Evolutionary conservation across 805 yeast species (phyloP).

Genomic region (Starmerella stigmatis): DNA sequence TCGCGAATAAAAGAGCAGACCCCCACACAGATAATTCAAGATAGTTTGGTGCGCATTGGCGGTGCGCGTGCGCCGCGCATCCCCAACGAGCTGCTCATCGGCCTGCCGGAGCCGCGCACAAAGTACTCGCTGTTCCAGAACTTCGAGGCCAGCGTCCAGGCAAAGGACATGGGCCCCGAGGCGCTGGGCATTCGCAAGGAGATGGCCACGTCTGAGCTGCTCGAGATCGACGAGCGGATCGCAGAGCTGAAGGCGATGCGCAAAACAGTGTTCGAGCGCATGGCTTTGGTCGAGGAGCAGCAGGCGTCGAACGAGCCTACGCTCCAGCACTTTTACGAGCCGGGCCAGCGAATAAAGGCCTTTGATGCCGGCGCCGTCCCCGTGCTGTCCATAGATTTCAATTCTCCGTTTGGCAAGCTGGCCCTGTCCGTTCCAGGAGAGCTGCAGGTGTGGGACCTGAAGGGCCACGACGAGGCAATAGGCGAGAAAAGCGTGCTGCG

Average conservation of each 20-base stretch:
- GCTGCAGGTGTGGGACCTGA: conserved; percentile 31
- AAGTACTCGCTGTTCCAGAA: conserved; percentile 53
- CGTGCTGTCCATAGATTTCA: conserved; percentile 54
- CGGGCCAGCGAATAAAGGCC: conserved; percentile 45
- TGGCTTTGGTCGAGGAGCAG: conserved; percentile 51
- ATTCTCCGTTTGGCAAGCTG: conserved; percentile 61
- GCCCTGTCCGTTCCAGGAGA: conserved; percentile 73
- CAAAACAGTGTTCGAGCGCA: conserved; percentile 44
- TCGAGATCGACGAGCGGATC: conserved; percentile 51
- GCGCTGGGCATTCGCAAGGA: conserved; percentile 49
- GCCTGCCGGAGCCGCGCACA: conserved; percentile 37
- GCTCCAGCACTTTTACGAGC: conserved; percentile 50
- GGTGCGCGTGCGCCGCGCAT: conserved; percentile 40
- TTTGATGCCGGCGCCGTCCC: conserved; percentile 40
- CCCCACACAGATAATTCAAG: conserved; percentile 16
- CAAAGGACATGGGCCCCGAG: conserved; percentile 37
- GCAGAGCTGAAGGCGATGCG: conserved; percentile 43
- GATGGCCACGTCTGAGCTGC: conserved; percentile 51
- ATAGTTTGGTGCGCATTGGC: conserved; percentile 25
- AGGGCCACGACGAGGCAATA: conserved; percentile 6
- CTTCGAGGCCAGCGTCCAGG: conserved; percentile 41
- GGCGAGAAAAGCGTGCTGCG: not conserved
- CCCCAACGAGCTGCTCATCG: conserved; percentile 47
- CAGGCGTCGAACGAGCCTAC: conserved; percentile 44
- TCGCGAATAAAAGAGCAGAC: conserved; percentile 15